These are phyloP conservation scores for Wickerhamomyces strasburgensis DNA, from an alignment of 805 yeast genomes.

Conservation along the genomic window DNA sequence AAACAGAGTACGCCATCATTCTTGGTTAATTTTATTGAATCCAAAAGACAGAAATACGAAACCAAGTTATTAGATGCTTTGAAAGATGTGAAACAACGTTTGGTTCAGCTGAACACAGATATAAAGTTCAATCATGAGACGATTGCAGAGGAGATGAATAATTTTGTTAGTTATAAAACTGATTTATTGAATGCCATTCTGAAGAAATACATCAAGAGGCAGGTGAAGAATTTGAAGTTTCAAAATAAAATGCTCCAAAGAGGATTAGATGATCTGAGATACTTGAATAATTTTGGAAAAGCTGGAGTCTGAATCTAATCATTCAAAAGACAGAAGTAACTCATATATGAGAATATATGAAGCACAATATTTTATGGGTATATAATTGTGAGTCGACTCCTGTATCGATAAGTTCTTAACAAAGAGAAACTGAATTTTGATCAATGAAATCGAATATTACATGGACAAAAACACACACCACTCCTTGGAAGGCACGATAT, in stretches of 20 bases:
- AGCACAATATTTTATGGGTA: too few relatives aligned
- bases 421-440: too few relatives aligned
- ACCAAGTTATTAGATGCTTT: constrained; percentile 35
- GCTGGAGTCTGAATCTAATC: background rate
- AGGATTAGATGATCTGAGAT: constrained; percentile 15
- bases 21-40: constrained; percentile 41
- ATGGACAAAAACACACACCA: too few relatives aligned
- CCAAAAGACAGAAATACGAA: constrained; percentile 44
- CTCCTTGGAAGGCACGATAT: too few relatives aligned
- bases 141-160: constrained; percentile 59
- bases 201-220: constrained; percentile 28
- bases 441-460: too few relatives aligned
- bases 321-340: too few relatives aligned
- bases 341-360: too few relatives aligned
- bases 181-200: constrained; percentile 35
- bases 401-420: too few relatives aligned
- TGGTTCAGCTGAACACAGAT: constrained; percentile 40
- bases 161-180: constrained; percentile 48
- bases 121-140: constrained; percentile 54
- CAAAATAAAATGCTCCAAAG: constrained; percentile 15
- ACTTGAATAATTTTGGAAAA: constrained; percentile 1
- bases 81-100: constrained; percentile 35
- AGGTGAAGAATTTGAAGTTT: constrained; percentile 26
- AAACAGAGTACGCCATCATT: constrained; percentile 25
- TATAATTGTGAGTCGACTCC: too few relatives aligned